A percentile compares a stretch with the other conserved stretches of the same genome.
phyloP scores from a whole-genome alignment of 2,329 filamentous ascomycete genomes.

The Calonectria leucothoes region DNA sequence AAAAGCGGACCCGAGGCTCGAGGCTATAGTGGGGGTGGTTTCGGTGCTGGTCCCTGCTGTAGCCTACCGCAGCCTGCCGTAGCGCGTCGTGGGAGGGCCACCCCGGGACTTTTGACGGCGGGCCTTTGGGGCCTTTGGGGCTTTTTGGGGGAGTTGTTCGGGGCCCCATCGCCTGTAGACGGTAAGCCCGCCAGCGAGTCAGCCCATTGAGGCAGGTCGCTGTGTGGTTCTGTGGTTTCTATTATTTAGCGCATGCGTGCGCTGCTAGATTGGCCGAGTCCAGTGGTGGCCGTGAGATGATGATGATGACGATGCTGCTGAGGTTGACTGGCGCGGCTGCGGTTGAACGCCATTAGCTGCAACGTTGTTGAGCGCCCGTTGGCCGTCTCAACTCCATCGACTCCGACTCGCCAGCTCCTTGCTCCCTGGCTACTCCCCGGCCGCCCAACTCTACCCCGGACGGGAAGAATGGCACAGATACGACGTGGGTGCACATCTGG shows the following conservation, averaged over 20 bases:
- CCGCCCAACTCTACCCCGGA: not conserved
- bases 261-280: not conserved
- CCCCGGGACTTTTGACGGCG: constrained; percentile 13
- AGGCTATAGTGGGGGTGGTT: constrained; percentile 11
- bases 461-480: not conserved
- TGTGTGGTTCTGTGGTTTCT: not conserved
- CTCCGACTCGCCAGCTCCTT: constrained; percentile 11
- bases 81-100: not conserved
- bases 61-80: constrained; percentile 3
- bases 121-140: not conserved
- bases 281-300: not conserved
- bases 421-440: constrained; percentile 1
- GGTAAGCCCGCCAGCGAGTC: not conserved
- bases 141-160: not conserved
- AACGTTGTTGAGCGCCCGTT: constrained; percentile 1
- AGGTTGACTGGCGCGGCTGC: not conserved
- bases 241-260: constrained; percentile 9
- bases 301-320: not conserved
- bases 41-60: constrained; percentile 2
- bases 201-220: constrained; percentile 39
- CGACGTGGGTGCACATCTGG: not conserved
- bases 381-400: not conserved
- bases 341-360: not conserved
- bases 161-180: not conserved
- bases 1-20: constrained; percentile 36